Evolutionary conservation across 2,329 filamentous ascomycete genomes (phyloP).

Genomic region (Cladophialophora carrionii): DNA sequence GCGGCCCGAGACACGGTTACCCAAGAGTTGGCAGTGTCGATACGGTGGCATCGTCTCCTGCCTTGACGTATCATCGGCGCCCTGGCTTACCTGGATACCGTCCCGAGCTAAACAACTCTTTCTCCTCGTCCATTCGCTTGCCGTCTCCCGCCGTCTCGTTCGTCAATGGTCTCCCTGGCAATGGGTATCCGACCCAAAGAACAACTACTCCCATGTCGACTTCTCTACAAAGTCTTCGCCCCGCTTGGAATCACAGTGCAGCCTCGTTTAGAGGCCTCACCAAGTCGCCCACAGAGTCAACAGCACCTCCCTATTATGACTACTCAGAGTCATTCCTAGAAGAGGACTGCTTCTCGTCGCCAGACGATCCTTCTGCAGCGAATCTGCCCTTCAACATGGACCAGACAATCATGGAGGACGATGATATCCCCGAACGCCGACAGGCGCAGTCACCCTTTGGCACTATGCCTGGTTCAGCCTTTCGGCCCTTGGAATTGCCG

Average conservation of each 20-base stretch:
- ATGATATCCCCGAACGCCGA: conserved; percentile 21
- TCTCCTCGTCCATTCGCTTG: conserved; percentile 29
- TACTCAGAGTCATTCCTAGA: conserved; percentile 39
- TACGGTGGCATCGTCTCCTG: conserved; percentile 36
- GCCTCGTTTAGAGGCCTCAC: conserved; percentile 26
- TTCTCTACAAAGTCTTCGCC: conserved; percentile 29
- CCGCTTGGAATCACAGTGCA: conserved; percentile 26
- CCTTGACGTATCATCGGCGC: conserved; percentile 19
- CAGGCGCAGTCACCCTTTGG: conserved; percentile 39
- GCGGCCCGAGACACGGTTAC: conserved; percentile 22
- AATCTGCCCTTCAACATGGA: conserved; percentile 29
- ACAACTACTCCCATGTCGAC: conserved; percentile 33
- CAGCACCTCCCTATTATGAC: conserved; percentile 38
- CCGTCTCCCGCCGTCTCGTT: conserved; percentile 35
- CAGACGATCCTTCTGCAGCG: conserved; percentile 9
- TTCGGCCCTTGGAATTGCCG: conserved; percentile 34
- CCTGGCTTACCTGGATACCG: conserved; percentile 27
- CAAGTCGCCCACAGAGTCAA: conserved; percentile 36
- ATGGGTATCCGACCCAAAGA: conserved; percentile 18
- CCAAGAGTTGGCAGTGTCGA: conserved; percentile 29
- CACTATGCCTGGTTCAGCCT: conserved; percentile 36
- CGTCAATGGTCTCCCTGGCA: conserved; percentile 1
- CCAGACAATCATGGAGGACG: conserved; percentile 27
- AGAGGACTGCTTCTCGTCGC: conserved; percentile 31
- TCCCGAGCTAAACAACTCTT: conserved; percentile 34